Evolutionary conservation across 2,329 filamentous ascomycete genomes (phyloP).

Genomic region (Neocatenulostroma microsporum): DNA sequence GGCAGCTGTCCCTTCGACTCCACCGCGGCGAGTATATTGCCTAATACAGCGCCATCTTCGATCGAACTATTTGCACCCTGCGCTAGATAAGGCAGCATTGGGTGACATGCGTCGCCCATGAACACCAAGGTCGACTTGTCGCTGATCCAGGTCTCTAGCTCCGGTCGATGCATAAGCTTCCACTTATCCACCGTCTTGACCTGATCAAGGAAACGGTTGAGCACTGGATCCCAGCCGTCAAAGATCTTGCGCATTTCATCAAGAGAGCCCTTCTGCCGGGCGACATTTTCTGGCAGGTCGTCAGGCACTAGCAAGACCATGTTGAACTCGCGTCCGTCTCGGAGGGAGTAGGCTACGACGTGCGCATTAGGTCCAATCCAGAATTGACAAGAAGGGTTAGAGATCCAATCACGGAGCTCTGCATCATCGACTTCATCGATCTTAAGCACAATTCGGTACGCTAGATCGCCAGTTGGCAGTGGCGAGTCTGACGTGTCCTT

Average conservation of each 20-base stretch:
- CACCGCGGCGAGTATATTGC: slow-evolving; percentile 48
- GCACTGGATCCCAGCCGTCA: slow-evolving; percentile 56
- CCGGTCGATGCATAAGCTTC: slow-evolving; percentile 55
- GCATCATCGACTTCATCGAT: slow-evolving; percentile 46
- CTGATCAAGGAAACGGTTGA: slow-evolving; percentile 39
- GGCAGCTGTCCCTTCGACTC: slow-evolving; percentile 34
- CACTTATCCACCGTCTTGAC: slow-evolving; percentile 59
- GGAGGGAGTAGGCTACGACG: slow-evolving; percentile 55
- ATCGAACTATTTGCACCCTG: slow-evolving; percentile 61
- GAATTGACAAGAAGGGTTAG: slow-evolving; percentile 48
- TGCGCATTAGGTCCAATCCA: slow-evolving; percentile 59
- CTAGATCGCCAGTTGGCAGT: slow-evolving; percentile 55
- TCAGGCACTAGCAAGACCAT: slow-evolving; percentile 60
- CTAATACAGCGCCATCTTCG: slow-evolving; percentile 61
- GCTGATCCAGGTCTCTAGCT: slow-evolving; percentile 50
- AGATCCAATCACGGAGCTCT: slow-evolving; percentile 47
- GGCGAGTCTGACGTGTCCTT: slow-evolving; percentile 39
- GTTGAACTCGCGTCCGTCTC: slow-evolving; percentile 54
- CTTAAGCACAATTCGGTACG: slow-evolving; percentile 54
- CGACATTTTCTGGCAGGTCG: slow-evolving; percentile 49
- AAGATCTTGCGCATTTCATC: slow-evolving; percentile 57
- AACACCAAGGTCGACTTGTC: slow-evolving; percentile 43
- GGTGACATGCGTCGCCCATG: slow-evolving; percentile 55
- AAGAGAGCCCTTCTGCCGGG: slow-evolving; percentile 45
- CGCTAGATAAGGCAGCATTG: slow-evolving; percentile 53